Base-by-base conservation (phyloP, 306 rosid species). In the Pyrus bretschneideri region DNA sequence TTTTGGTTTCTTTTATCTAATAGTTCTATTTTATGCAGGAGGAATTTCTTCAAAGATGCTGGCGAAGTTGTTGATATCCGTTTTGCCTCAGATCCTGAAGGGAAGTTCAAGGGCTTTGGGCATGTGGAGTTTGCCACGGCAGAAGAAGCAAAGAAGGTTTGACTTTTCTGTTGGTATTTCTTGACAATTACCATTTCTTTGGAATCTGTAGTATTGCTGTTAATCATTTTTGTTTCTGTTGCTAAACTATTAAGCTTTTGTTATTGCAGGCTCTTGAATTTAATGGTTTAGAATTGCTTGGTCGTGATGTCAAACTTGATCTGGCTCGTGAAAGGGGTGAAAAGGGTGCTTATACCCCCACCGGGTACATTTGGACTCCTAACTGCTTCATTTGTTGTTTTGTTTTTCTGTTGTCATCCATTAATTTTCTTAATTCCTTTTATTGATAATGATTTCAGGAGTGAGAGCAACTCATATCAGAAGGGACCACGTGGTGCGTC, bases 31-130 rank as follows among this genome's bases (percentile, higher is more conserved):
- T 15, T 21, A 1, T 83, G 74, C 84, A 96, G 99, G 61, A 93
- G 81, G 40, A 67, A 77, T 42, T 96, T 96, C 86, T 96, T 96
- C 61, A 76, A 92, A 76, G 88, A 80, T 67, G 80, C 73, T 69
- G 99, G 93, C 5, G 89, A 86, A 61, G 80, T 93, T 59, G 89
- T 85, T 51, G 98, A 88, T 40, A 89, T 96, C 2, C 97, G 99
- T 64, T 70, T 96, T 1, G 40, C 97, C 4, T 5, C 52, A 0
- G 88, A 87, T 74, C 69, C 52, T 0, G 88, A 75, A 3, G 97
- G 97, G 17, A 72, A 58, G 45, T 88, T 89, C 49, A 95, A 62
- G 88, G 99, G 98, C 4, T 95, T 66, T 86, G 99, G 93, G 0
- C 98, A 95, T 75, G 89, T 95, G 35, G 97, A 95, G 67, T 95